Evolutionary conservation across 805 yeast genomes (phyloP), one percentile per base, ranked within the genome.

Genomic region (Candida pini): DNA sequence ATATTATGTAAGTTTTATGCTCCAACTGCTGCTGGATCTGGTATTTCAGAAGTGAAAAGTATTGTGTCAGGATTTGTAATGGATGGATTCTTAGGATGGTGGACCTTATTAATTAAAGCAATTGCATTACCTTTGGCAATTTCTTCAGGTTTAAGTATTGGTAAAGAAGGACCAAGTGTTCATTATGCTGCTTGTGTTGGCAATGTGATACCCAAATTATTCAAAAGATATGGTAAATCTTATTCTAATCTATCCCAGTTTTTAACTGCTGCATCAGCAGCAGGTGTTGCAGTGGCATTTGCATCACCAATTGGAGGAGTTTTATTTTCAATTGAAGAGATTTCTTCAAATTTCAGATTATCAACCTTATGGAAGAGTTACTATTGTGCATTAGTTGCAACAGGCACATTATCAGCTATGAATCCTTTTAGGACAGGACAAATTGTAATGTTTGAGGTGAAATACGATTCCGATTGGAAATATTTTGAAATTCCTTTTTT

Each of bases 101-200:
- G 71, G 54, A 88, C 96, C 0, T 63, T 90, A 17, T 44, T 75
- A 1, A 76, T 90, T 35, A 92, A 92, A 47, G 72, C 87, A 33
- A 53, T 87, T 8, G 85, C 94, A 0, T 62, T 92, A 28, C 98
- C 98, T 0, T 63, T 92, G 40, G 86, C 95, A 0, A 92, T 92
- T 49, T 89, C 95, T 1, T 81, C 96, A 1, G 98, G 98, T 0
- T 60, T 92, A 25, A 82, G 90, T 46, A 83, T 92, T 5, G 99
- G 99, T 16, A 92, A 92, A 60, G 99, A 92, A 55, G 99, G 99
- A 0, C 99, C 99, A 2, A 78, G 90, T 48, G 98, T 92, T 9
- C 99, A 92, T 60, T 92, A 90, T 58, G 97, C 98, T 0, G 95
- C 89, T 0, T 89, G 97, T 56, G 90, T 83, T n/a, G 98, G 97